phyloP scores from a whole-genome alignment of 345 rosid genomes.

The Acer yangbiense region DNA sequence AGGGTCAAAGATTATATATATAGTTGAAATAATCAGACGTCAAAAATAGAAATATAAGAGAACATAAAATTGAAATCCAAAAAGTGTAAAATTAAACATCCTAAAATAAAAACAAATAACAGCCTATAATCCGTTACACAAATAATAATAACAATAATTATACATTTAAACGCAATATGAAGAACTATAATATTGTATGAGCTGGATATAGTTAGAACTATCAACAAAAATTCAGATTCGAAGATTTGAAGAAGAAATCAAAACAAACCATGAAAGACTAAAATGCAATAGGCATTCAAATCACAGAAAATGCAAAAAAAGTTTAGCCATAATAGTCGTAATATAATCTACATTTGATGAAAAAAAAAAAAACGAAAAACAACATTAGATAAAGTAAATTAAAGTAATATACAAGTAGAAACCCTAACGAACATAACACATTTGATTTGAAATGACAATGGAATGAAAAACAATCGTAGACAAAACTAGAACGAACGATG shows the following conservation, averaged over 20 bases:
- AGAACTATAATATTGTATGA: background rate
- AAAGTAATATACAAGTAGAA: background rate
- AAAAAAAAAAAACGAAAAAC: background rate
- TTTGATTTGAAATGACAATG: background rate
- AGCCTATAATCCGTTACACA: background rate
- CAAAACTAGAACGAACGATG: background rate
- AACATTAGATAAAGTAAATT: background rate
- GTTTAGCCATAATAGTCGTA: background rate
- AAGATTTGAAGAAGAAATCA: background rate
- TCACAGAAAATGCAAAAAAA: background rate
- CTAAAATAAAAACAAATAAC: background rate
- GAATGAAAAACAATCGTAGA: background rate
- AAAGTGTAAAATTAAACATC: background rate
- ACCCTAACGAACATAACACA: background rate
- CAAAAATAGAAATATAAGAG: background rate
- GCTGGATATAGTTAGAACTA: background rate
- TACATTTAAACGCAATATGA: background rate
- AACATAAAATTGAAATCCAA: background rate
- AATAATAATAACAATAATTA: too few relatives aligned
- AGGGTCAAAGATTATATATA: background rate
- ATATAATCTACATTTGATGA: background rate
- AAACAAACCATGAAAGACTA: background rate
- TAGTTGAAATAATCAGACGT: background rate
- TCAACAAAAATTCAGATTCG: background rate
- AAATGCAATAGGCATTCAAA: background rate